These are phyloP conservation scores for Camelina neglecta DNA, from an alignment of 345 rosid species.

Conservation along the genomic window DNA sequence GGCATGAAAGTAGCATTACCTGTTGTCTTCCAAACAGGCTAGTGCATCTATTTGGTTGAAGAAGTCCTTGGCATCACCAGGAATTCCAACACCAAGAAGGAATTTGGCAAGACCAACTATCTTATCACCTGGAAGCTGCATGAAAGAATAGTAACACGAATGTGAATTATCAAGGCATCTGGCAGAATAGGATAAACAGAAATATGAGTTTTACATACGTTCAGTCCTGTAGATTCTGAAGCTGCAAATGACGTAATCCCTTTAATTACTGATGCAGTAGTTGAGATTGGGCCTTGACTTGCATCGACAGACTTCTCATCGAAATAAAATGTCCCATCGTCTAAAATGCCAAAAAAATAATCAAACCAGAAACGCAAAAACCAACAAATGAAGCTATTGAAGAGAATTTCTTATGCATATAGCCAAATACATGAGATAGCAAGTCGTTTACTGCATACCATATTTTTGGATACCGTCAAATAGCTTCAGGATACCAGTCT, in stretches of 20 bases:
- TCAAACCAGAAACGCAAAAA: constrained; percentile 6
- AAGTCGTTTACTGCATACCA: constrained; percentile 52
- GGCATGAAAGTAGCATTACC: constrained; percentile 52
- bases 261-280: constrained; percentile 81
- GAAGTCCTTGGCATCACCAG: constrained; percentile 86
- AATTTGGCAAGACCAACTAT: constrained; percentile 86
- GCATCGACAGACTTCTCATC: constrained; percentile 67
- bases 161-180: constrained; percentile 15
- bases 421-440: neutral
- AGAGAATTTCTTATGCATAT: neutral
- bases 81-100: constrained; percentile 85
- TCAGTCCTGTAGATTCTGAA: constrained; percentile 57
- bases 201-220: constrained; percentile 50
- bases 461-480: constrained; percentile 83
- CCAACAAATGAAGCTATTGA: neutral
- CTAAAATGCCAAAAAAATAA: constrained; percentile 42
- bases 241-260: constrained; percentile 78
- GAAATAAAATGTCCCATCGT: constrained; percentile 85
- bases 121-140: constrained; percentile 83
- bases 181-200: constrained; percentile 16
- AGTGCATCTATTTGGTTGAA: constrained; percentile 86
- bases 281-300: constrained; percentile 69
- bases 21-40: constrained; percentile 78
- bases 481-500: constrained; percentile 77
- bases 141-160: constrained; percentile 39